A percentile compares a stretch with the other conserved stretches of the same genome.
Evolutionary conservation across 495 filamentous ascomycete genomes (phyloP).

Genomic region (Aspergillus ostianus): DNA sequence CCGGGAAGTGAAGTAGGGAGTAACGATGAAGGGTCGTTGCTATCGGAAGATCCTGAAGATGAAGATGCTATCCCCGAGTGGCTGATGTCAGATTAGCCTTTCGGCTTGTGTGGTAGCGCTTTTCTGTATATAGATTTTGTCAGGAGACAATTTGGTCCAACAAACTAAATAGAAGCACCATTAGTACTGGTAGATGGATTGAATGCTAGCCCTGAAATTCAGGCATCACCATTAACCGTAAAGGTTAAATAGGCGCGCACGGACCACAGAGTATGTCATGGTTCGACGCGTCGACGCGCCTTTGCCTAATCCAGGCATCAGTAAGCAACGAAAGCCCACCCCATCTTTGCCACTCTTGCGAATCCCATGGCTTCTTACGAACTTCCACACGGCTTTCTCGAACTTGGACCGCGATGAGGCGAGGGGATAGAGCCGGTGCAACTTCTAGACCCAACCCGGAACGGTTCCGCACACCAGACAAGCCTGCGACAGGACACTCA

Average conservation of each 20-base stretch:
- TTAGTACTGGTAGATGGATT: not conserved
- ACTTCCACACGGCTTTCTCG: not conserved
- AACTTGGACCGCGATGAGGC: slow-evolving; percentile 36
- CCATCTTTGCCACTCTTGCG: not conserved
- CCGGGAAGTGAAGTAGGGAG: slow-evolving; percentile 28
- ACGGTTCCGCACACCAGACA: slow-evolving; percentile 30
- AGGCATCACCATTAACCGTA: not conserved
- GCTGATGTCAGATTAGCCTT: slow-evolving; percentile 41
- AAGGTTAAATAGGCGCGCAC: slow-evolving; percentile 12
- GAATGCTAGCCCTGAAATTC: not conserved
- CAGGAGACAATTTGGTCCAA: slow-evolving; percentile 4
- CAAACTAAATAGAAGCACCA: not conserved
- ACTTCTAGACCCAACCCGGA: slow-evolving; percentile 19
- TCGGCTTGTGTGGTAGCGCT: not conserved
- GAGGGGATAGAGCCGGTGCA: slow-evolving; percentile 16
- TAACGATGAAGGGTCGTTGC: slow-evolving; percentile 42
- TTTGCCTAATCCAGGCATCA: slow-evolving; percentile 16
- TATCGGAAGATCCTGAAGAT: slow-evolving; percentile 66
- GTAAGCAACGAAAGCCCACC: not conserved
- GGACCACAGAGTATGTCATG: slow-evolving; percentile 1
- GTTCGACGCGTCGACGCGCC: slow-evolving; percentile 30
- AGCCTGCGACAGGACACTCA: slow-evolving; percentile 18
- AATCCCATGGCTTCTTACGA: slow-evolving; percentile 19
- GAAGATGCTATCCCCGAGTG: slow-evolving; percentile 68
- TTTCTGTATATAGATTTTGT: slow-evolving; percentile 8